Evolutionary conservation across 1,284 basidiomycete species (phyloP).

Genomic region (Cryptococcus hybrid): DNA sequence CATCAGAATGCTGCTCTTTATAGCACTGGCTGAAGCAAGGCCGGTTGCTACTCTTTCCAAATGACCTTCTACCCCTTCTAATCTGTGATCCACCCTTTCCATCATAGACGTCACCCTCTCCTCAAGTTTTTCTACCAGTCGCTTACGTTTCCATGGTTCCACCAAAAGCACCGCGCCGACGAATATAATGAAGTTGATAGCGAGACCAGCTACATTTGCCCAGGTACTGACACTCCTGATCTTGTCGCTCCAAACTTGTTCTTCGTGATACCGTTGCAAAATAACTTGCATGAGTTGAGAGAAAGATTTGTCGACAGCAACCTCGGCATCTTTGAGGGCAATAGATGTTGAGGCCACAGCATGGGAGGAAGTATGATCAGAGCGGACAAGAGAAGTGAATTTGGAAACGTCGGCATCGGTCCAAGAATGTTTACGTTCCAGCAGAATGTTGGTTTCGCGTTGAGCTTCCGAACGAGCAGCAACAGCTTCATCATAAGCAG

Average conservation of each 20-base stretch:
- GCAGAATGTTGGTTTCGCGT: slow-evolving; percentile 82
- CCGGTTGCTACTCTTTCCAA: background rate
- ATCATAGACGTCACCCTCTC: slow-evolving; percentile 74
- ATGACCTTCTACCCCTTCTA: slow-evolving; percentile 21
- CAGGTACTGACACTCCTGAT: slow-evolving; percentile 90
- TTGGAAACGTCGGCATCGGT: slow-evolving; percentile 69
- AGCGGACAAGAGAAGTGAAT: slow-evolving; percentile 80
- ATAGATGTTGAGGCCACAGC: slow-evolving; percentile 68
- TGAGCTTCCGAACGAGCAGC: slow-evolving; percentile 73
- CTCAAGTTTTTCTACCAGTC: slow-evolving; percentile 82
- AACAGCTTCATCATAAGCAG: slow-evolving; percentile 70
- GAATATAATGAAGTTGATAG: slow-evolving; percentile 83
- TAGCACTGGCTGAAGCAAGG: background rate
- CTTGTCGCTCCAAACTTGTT: slow-evolving; percentile 94
- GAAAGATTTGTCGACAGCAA: slow-evolving; percentile 77
- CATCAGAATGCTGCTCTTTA: background rate
- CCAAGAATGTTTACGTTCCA: slow-evolving; percentile 85
- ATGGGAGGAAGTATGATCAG: slow-evolving; percentile 80
- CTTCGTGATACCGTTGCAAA: slow-evolving; percentile 82
- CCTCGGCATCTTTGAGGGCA: slow-evolving; percentile 65
- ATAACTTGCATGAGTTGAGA: slow-evolving; percentile 79
- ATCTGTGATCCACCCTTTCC: slow-evolving; percentile 35
- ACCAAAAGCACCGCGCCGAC: slow-evolving; percentile 80
- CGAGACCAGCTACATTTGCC: slow-evolving; percentile 75
- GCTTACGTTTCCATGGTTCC: slow-evolving; percentile 87